Conservation (phyloP, 805 yeast genomes). For the Candida nonsorbophila region DNA sequence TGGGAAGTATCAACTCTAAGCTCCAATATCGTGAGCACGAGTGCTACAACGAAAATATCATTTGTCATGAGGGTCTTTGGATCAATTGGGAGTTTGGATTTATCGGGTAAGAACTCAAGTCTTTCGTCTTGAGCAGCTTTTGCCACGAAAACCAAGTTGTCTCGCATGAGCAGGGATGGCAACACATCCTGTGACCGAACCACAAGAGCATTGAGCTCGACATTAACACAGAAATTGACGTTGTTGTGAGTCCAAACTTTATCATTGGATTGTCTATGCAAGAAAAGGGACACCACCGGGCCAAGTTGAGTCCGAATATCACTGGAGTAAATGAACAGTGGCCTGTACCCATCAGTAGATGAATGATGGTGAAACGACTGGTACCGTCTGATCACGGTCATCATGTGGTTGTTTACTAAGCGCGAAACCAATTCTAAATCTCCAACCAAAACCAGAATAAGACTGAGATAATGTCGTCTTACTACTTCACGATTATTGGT, state of each 20-base stretch:
- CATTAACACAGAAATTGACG: conserved; percentile 20
- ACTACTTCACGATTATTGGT: conserved; percentile 84
- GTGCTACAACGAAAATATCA: conserved; percentile 30
- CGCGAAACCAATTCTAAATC: not conserved
- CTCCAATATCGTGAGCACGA: conserved; percentile 17
- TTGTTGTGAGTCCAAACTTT: not conserved
- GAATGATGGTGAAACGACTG: conserved; percentile 9
- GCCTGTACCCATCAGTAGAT: too few relatives aligned
- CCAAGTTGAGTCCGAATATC: too few relatives aligned
- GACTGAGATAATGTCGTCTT: conserved; percentile 48
- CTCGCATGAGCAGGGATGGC: conserved; percentile 29
- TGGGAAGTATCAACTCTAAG: conserved; percentile 11
- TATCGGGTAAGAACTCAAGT: conserved; percentile 1
- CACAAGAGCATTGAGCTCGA: conserved; percentile 31
- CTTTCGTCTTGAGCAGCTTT: conserved; percentile 8
- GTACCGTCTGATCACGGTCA: conserved; percentile 8
- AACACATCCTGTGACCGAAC: conserved; percentile 20
- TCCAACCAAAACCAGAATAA: too few relatives aligned
- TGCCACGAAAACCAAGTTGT: conserved; percentile 29
- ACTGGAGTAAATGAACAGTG: too few relatives aligned
- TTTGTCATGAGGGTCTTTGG: conserved; percentile 7
- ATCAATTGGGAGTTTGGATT: conserved; percentile 3
- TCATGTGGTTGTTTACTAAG: too few relatives aligned
- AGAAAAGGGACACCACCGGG: too few relatives aligned
- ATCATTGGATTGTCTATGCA: too few relatives aligned